Evolutionary conservation across 139 green algal genomes (phyloP).

Genomic region (Nannochloris sp.): DNA sequence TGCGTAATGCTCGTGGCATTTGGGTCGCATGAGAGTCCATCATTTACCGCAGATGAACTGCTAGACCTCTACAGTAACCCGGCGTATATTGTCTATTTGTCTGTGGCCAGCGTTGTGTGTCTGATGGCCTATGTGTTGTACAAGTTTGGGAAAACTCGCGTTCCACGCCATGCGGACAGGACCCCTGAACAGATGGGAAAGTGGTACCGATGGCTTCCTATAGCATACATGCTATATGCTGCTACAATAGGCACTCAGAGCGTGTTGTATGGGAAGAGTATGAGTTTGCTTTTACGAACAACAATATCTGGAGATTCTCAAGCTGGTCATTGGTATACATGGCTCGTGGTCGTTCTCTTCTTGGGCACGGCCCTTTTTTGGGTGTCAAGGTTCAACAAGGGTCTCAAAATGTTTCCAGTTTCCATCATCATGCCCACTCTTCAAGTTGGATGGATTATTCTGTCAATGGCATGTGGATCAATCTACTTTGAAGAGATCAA

Average conservation of each 20-base stretch:
- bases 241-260: conserved; percentile 73
- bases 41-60: conserved; percentile 53
- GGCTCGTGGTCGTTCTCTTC: conserved; percentile 57
- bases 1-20: conserved; percentile 78
- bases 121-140: conserved; percentile 3
- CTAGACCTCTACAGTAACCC: conserved; percentile 49
- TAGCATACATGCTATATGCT: conserved; percentile 66
- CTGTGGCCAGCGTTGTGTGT: neutral
- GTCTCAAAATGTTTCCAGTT: conserved; percentile 66
- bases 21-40: conserved; percentile 64
- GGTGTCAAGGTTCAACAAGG: conserved; percentile 72
- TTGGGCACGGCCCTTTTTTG: conserved; percentile 63
- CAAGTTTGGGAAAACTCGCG: neutral
- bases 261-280: conserved; percentile 75
- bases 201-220: conserved; percentile 53
- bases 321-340: conserved; percentile 74
- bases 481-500: conserved; percentile 53
- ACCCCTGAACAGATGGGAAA: too few species aligned
- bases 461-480: conserved; percentile 64
- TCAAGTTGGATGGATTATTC: conserved; percentile 80
- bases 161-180: neutral
- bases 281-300: conserved; percentile 69
- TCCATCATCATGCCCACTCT: conserved; percentile 80
- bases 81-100: conserved; percentile 60
- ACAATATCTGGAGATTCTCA: conserved; percentile 59